A percentile compares a stretch with the other conserved stretches of the same genome.
These are phyloP conservation scores for Picea mariana DNA, from an alignment of 83 land plant genomes.

Conservation along the genomic window DNA sequence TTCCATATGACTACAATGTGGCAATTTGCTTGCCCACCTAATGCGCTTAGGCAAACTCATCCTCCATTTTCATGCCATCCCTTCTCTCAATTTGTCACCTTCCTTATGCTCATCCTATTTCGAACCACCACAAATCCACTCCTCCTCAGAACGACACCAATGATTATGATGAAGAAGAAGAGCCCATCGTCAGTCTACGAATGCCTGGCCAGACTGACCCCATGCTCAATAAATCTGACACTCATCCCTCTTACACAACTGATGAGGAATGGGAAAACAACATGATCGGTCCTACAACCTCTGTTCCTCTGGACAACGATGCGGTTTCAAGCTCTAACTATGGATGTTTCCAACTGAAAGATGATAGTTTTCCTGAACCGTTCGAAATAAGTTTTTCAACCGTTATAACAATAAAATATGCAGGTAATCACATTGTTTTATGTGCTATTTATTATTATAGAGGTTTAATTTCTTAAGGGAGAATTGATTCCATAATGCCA, in stretches of 20 bases:
- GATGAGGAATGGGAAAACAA: neutral
- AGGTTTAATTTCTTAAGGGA: too few relatives aligned
- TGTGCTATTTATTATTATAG: too few relatives aligned
- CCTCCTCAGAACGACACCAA: neutral
- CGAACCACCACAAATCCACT: neutral
- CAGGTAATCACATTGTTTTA: slow-evolving; percentile 32
- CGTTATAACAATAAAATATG: slow-evolving; percentile 73
- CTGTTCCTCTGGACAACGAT: neutral
- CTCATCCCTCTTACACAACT: neutral
- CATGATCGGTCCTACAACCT: neutral
- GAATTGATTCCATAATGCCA: too few relatives aligned
- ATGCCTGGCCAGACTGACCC: too few relatives aligned
- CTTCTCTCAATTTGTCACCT: neutral
- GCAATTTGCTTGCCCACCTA: too few relatives aligned
- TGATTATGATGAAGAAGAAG: neutral
- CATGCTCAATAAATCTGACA: too few relatives aligned
- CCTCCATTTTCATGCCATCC: neutral
- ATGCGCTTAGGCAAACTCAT: too few relatives aligned
- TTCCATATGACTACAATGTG: too few relatives aligned
- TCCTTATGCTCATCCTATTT: neutral
- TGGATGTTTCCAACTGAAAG: neutral
- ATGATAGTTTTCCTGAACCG: slow-evolving; percentile 68
- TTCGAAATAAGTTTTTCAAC: slow-evolving; percentile 73
- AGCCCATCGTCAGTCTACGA: too few relatives aligned
- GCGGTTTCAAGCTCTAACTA: neutral